A percentile compares a stretch with the other conserved stretches of the same genome.
These are phyloP conservation scores for Penicillium sp. DNA, from an alignment of 2,329 filamentous ascomycete genomes.

Conservation along the genomic window DNA sequence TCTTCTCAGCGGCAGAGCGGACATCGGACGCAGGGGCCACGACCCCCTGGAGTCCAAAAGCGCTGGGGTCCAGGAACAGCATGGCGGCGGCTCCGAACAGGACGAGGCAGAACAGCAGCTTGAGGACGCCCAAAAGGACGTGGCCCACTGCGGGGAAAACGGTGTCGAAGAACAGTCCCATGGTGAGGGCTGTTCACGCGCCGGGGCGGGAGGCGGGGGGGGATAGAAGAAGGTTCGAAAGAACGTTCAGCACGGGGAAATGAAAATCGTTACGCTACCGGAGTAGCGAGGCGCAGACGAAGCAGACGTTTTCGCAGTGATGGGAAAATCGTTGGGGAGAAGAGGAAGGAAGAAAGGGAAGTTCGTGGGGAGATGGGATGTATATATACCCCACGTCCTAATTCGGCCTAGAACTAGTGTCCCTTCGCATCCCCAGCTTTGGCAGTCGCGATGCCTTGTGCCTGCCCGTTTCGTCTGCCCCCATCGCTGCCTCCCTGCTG, in stretches of 20 bases:
- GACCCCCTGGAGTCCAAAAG: not conserved
- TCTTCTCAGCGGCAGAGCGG: not conserved
- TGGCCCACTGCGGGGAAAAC: not conserved
- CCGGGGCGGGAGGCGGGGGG: not conserved
- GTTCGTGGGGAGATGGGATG: not conserved
- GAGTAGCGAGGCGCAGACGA: not conserved
- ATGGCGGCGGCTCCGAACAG: no score
- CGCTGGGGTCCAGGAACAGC: no score
- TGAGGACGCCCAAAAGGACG: not conserved
- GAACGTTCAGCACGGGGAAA: constrained; percentile 1
- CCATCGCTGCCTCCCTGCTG: not conserved
- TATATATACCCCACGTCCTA: not conserved
- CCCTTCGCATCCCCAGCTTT: not conserved
- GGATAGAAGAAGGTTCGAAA: not conserved
- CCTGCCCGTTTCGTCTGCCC: not conserved
- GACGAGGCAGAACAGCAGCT: not conserved
- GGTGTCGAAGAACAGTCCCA: not conserved
- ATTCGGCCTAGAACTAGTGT: not conserved
- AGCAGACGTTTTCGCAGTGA: not conserved
- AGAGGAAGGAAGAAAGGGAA: not conserved
- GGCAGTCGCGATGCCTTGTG: not conserved
- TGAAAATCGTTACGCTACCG: not conserved
- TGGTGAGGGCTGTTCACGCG: not conserved
- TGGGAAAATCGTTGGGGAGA: not conserved
- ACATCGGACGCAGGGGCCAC: not conserved